phyloP scores from a whole-genome alignment of 331 rosid species.

The Erythrophleum ivorense region DNA sequence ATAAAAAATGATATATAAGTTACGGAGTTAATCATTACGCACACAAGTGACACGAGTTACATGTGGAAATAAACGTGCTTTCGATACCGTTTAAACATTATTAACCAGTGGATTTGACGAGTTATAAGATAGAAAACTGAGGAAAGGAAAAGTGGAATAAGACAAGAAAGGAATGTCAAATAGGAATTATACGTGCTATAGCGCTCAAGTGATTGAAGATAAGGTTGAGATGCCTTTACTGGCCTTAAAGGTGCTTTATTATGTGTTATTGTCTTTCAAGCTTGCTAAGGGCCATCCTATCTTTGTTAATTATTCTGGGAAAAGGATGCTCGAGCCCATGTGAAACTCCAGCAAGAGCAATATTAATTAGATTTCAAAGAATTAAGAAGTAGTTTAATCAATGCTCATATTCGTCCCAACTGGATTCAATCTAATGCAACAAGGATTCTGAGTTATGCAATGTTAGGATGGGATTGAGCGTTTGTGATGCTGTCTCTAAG shows the following conservation, averaged over 20 bases:
- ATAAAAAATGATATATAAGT: background rate
- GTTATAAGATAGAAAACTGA: background rate
- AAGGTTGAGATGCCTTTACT: slow-evolving; percentile 49
- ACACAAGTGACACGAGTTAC: background rate
- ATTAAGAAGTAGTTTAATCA: background rate
- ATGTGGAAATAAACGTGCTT: background rate
- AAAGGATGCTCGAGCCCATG: background rate
- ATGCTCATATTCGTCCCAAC: background rate
- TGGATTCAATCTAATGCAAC: no score
- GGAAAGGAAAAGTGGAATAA: background rate
- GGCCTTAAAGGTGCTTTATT: slow-evolving; percentile 22
- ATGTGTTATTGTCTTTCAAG: slow-evolving; percentile 39
- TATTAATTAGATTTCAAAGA: background rate
- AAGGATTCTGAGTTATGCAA: background rate
- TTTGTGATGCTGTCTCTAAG: background rate
- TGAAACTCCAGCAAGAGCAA: background rate
- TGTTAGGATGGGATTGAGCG: background rate
- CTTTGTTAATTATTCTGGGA: background rate
- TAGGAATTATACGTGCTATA: slow-evolving; percentile 34
- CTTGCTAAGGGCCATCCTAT: slow-evolving; percentile 39
- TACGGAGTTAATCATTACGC: background rate
- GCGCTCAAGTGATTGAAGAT: slow-evolving; percentile 39
- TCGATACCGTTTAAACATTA: background rate
- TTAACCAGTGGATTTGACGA: background rate
- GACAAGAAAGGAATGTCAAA: slow-evolving; percentile 51